phyloP scores from a whole-genome alignment of 768 basidiomycete species.

The Thelephora aurantiotincta region DNA sequence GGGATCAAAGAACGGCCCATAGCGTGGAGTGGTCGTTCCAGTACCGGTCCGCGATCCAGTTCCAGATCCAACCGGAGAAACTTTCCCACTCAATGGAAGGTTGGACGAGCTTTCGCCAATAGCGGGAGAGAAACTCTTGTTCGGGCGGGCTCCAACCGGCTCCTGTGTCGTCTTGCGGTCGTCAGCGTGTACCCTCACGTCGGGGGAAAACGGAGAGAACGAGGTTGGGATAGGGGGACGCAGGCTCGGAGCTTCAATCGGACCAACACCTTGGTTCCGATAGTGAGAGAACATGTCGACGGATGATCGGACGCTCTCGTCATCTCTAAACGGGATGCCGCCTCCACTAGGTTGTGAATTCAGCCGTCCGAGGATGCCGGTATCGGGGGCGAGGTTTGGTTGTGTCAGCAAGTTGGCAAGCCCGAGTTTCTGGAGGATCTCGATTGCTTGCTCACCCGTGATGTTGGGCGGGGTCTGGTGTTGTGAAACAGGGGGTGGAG shows the following conservation, averaged over 20 bases:
- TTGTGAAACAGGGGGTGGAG: background rate
- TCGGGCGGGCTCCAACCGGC: slow-evolving; percentile 7
- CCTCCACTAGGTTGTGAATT: background rate
- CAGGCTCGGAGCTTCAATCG: background rate
- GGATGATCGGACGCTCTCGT: background rate
- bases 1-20: background rate
- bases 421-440: slow-evolving; percentile 20
- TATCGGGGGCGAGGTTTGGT: background rate
- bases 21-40: background rate
- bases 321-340: background rate
- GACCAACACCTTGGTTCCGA: background rate
- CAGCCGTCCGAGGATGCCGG: background rate
- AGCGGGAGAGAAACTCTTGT: background rate
- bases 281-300: background rate
- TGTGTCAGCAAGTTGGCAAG: slow-evolving; percentile 12
- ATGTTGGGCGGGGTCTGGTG: slow-evolving; percentile 4
- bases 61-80: background rate
- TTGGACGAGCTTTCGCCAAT: background rate
- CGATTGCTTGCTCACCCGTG: slow-evolving; percentile 20
- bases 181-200: slow-evolving; percentile 36
- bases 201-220: slow-evolving; percentile 75
- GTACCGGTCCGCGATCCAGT: background rate
- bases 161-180: slow-evolving; percentile 21
- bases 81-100: background rate
- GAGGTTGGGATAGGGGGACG: slow-evolving; percentile 1